phyloP scores from a whole-genome alignment of 2,329 filamentous ascomycete species.

The Cladorrhinum sp. region DNA sequence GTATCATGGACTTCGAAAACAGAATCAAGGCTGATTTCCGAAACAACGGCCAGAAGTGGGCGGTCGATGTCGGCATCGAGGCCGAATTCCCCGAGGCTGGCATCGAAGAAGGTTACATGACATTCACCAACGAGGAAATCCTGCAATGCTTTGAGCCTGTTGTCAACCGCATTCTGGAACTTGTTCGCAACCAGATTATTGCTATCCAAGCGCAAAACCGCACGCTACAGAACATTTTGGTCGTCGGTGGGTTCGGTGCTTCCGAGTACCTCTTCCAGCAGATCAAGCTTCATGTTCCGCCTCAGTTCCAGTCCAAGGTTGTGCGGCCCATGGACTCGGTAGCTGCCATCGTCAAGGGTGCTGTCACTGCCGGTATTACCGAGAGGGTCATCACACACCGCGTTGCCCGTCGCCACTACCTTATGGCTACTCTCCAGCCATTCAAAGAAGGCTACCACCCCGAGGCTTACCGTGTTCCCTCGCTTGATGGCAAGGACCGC shows the following conservation, averaged over 20 bases:
- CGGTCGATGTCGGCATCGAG: slow-evolving; percentile 97
- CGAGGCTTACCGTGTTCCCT: slow-evolving; percentile 95
- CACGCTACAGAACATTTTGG: slow-evolving; percentile 88
- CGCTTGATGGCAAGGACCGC: slow-evolving; percentile 91
- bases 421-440: slow-evolving; percentile 97
- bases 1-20: slow-evolving; percentile 99
- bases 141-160: slow-evolving; percentile 98
- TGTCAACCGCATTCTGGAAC: slow-evolving; percentile 91
- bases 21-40: slow-evolving; percentile 99
- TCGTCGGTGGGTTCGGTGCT: slow-evolving; percentile 96
- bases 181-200: slow-evolving; percentile 97
- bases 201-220: slow-evolving; percentile 97
- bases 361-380: slow-evolving; percentile 95
- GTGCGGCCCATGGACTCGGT: slow-evolving; percentile 99
- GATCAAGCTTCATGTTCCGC: slow-evolving; percentile 96
- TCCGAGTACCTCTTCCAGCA: slow-evolving; percentile 99
- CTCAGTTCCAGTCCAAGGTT: slow-evolving; percentile 97
- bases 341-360: slow-evolving; percentile 96
- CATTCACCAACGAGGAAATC: slow-evolving; percentile 98
- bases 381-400: slow-evolving; percentile 95
- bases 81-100: slow-evolving; percentile 96
- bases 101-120: slow-evolving; percentile 99
- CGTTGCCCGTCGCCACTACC: slow-evolving; percentile 94
- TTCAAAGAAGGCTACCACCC: slow-evolving; percentile 99
- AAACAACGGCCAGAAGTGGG: slow-evolving; percentile 99